Evolutionary conservation across 2,329 filamentous ascomycete genomes (phyloP).

Genomic region (Neopestalotiopsis sp.): DNA sequence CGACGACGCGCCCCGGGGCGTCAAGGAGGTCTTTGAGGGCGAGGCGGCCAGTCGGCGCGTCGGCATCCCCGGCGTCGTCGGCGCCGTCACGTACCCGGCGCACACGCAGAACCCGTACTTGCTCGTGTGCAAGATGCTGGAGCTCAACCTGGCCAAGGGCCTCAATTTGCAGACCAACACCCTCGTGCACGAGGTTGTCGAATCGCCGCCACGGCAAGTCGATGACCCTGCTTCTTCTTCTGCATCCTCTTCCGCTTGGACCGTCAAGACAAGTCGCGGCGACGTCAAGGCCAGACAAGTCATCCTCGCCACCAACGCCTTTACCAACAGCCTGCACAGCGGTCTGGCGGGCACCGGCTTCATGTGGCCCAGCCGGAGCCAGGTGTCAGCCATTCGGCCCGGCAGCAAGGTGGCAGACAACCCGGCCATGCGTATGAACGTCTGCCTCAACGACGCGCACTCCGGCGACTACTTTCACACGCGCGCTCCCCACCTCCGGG

Average conservation of each 20-base stretch:
- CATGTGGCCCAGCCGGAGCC: constrained; percentile 51
- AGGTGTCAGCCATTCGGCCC: constrained; percentile 47
- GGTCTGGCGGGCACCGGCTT: constrained; percentile 42
- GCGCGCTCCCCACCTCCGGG: constrained; percentile 29
- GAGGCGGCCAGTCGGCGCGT: constrained; percentile 22
- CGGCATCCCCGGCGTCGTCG: constrained; percentile 24
- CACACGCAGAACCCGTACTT: constrained; percentile 27
- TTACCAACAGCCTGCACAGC: constrained; percentile 47
- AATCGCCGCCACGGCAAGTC: background rate
- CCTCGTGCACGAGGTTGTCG: constrained; percentile 35
- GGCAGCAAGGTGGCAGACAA: constrained; percentile 30
- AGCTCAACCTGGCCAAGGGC: constrained; percentile 17
- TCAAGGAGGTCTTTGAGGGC: constrained; percentile 22
- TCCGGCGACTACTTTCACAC: constrained; percentile 44
- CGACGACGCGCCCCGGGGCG: background rate
- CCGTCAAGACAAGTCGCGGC: constrained; percentile 45
- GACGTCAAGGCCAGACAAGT: constrained; percentile 44
- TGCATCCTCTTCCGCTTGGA: constrained; percentile 31
- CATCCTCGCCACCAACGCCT: constrained; percentile 56
- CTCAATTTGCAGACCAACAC: constrained; percentile 49
- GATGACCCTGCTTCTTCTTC: constrained; percentile 14
- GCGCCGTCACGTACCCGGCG: constrained; percentile 26
- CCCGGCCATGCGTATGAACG: constrained; percentile 26
- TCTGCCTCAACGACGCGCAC: constrained; percentile 30
- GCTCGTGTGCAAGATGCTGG: constrained; percentile 18